These are phyloP conservation scores for Coniochaeta sp. DNA, from an alignment of 2,329 filamentous ascomycete species.

Conservation along the genomic window DNA sequence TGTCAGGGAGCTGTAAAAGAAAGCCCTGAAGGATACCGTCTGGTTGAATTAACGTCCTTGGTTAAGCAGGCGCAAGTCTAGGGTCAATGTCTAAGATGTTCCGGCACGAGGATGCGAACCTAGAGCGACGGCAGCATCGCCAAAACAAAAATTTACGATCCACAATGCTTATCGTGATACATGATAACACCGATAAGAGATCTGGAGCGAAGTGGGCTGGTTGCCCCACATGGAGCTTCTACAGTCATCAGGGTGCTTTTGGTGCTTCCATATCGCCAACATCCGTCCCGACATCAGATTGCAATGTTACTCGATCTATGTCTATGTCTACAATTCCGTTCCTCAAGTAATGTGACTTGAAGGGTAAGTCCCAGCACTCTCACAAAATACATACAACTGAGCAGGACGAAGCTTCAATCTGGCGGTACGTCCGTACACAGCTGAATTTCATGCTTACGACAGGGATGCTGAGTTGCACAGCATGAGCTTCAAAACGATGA, in stretches of 20 bases:
- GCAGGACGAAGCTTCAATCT: too few relatives aligned
- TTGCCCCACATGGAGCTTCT: conserved; percentile 1
- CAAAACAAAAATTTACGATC: conserved; percentile 3
- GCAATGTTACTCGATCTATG: too few relatives aligned
- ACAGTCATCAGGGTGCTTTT: not conserved
- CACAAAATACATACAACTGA: too few relatives aligned
- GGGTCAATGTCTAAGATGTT: not conserved
- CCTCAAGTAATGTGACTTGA: too few relatives aligned
- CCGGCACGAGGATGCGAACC: not conserved
- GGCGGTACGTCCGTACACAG: not conserved
- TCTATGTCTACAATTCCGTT: too few relatives aligned
- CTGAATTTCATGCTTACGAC: not conserved
- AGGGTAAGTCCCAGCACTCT: too few relatives aligned
- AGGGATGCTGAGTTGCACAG: not conserved
- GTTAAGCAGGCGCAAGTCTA: not conserved
- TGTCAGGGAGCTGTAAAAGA: too few relatives aligned
- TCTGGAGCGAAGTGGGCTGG: not conserved
- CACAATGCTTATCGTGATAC: conserved; percentile 1
- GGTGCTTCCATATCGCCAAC: too few relatives aligned
- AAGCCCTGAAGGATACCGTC: too few relatives aligned
- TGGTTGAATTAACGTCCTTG: not conserved
- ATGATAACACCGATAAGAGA: conserved; percentile 5
- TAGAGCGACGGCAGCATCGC: not conserved
- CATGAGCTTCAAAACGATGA: not conserved
- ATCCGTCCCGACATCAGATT: too few relatives aligned